phyloP scores from a whole-genome alignment of 345 rosid species.

The Eucalyptus camaldulensis region DNA sequence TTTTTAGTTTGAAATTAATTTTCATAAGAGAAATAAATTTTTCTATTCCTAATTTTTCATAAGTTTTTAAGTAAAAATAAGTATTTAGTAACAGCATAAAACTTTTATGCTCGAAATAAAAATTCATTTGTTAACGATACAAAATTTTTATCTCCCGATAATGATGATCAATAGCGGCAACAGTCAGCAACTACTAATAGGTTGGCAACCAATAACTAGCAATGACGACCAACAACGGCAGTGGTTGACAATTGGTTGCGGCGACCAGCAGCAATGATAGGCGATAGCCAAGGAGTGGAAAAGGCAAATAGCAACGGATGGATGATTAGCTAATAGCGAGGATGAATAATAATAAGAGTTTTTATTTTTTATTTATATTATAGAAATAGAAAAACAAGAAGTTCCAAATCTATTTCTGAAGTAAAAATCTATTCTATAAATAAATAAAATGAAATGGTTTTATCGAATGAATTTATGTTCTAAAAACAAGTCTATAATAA shows the following conservation, averaged over 20 bases:
- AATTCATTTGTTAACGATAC: fast-evolving
- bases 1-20: fast-evolving
- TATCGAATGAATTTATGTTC: fast-evolving
- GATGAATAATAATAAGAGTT: fast-evolving
- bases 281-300: fast-evolving
- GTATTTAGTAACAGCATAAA: fast-evolving
- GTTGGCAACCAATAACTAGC: fast-evolving
- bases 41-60: fast-evolving
- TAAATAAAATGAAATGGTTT: too few relatives aligned
- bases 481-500: fast-evolving
- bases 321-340: fast-evolving
- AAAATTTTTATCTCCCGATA: fast-evolving
- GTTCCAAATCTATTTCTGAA: fast-evolving
- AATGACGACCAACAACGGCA: fast-evolving
- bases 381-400: too few relatives aligned
- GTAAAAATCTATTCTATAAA: fast-evolving
- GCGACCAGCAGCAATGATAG: fast-evolving
- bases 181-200: fast-evolving
- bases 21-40: fast-evolving
- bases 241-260: fast-evolving
- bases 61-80: fast-evolving
- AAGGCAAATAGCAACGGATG: fast-evolving
- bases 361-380: too few relatives aligned
- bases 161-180: fast-evolving
- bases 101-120: fast-evolving